Base-by-base conservation (phyloP, 2,329 filamentous ascomycete species). In the Botrytis hyacinthi region DNA sequence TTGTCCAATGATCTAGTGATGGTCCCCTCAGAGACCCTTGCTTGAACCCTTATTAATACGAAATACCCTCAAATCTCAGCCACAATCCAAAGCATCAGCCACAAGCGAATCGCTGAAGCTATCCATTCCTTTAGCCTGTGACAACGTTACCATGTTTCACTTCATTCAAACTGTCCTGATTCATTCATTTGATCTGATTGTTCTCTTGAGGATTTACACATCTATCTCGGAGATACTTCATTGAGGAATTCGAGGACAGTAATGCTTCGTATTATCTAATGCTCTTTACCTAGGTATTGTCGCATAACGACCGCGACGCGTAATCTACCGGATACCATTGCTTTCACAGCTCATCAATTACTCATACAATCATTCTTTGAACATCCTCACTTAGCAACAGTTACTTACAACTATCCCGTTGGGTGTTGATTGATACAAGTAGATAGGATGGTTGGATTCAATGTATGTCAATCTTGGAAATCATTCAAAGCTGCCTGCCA, bases 391-490 rank as follows among this genome's bases (percentile, higher is more conserved):
- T 40, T 44, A 40, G 42, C 16, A 26, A 74, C 73, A 5, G 35
- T 16, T 9, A 22, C 40, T 4, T 22, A 29, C 8, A 29, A 57
- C 35, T 12, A 22, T 16, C 29, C 3, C 4, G 3, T 29, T 29
- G 26, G 22, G 14, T 6, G 3, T 16, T 68, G 5, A n/a, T 37
- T 16, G 12, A 42, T 35, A 70, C 32, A 37, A 61, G 44, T 29
- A 35, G 18, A 59, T 20, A 70, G n/a, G 51, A 78, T 78, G 76
- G 73, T 74, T 44, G 70, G 42, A 14, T 78, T 79, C 73, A 79
- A 78, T 59, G 78, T 79, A 74, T 70, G 76, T 74, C n/a, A 26
- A 20, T 46, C 46, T 37, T 44, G 29, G 48, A 35, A 29, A 48
- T 20, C 61, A 67, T 44, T 16, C 20, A 20, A 61, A n/a, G 68